Evolutionary conservation across 352 stramenopile species (phyloP).

Genomic region (Paralagenidium karlingii): DNA sequence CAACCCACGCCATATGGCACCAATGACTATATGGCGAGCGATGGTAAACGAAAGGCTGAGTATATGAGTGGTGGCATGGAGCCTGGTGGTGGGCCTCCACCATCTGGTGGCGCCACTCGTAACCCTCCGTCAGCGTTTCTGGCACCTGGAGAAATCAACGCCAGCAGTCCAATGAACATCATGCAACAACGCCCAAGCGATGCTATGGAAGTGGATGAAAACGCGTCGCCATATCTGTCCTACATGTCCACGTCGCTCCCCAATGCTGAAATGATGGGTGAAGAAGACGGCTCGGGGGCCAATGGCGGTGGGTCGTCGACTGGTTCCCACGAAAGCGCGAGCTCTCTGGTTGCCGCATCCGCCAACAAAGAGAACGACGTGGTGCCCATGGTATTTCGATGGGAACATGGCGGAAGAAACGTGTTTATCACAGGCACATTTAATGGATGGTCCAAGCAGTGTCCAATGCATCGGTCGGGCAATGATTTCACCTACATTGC

Average conservation of each 20-base stretch:
- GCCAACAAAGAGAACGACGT: constrained; percentile 14
- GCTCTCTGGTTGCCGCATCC: neutral
- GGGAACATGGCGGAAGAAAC: constrained; percentile 94
- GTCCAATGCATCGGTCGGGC: constrained; percentile 97
- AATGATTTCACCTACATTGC: constrained; percentile 99
- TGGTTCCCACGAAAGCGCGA: neutral
- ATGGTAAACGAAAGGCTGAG: too few relatives aligned
- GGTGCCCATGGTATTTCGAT: constrained; percentile 95
- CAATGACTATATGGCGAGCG: too few relatives aligned
- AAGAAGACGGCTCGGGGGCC: too few relatives aligned
- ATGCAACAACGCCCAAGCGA: neutral
- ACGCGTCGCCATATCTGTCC: constrained; percentile 2
- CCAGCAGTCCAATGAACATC: neutral
- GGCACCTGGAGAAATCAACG: neutral
- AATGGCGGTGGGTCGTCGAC: too few relatives aligned
- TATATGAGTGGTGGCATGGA: too few relatives aligned
- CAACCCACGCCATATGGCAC: too few relatives aligned
- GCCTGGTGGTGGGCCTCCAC: neutral
- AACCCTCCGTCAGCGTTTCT: neutral
- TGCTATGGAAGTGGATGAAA: constrained; percentile 10
- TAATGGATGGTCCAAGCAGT: constrained; percentile 98
- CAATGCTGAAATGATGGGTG: neutral
- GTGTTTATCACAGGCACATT: constrained; percentile 99
- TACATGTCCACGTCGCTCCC: neutral
- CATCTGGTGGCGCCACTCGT: neutral